Evolutionary conservation across 257 asterid genomes (phyloP).

Genomic region (Ophiorrhiza pumila): DNA sequence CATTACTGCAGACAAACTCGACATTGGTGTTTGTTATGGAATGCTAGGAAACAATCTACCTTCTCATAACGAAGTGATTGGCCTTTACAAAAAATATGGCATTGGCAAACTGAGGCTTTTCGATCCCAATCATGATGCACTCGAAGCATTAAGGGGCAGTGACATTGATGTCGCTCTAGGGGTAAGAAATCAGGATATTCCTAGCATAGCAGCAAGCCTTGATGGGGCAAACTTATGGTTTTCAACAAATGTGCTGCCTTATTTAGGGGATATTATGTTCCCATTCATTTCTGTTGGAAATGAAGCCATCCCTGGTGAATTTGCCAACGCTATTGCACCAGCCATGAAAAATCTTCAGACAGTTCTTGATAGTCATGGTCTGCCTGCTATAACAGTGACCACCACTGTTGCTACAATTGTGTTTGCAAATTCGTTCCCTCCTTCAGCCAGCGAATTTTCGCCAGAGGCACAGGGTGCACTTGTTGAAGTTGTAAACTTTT

Average conservation of each 20-base stretch:
- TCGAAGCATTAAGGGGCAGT: too few species aligned
- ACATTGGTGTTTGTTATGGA: slow-evolving; percentile 44
- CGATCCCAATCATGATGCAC: too few species aligned
- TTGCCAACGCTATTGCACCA: background rate
- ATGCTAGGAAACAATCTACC: slow-evolving; percentile 33
- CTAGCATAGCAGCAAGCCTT: slow-evolving; percentile 11
- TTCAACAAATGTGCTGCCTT: slow-evolving; percentile 15
- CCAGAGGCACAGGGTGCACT: slow-evolving; percentile 15
- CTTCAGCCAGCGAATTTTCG: slow-evolving; percentile 14
- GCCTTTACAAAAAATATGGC: slow-evolving; percentile 28
- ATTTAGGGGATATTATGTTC: slow-evolving; percentile 12
- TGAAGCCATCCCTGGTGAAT: slow-evolving; percentile 26
- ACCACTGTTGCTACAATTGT: slow-evolving; percentile 7
- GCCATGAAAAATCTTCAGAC: background rate
- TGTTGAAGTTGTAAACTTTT: slow-evolving; percentile 25
- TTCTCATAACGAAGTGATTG: slow-evolving; percentile 18
- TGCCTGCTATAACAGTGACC: background rate
- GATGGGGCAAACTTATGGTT: slow-evolving; percentile 36
- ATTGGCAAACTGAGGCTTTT: slow-evolving; percentile 27
- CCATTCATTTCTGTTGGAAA: slow-evolving; percentile 37
- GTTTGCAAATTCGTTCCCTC: slow-evolving; percentile 28
- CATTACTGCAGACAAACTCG: background rate
- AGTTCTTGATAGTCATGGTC: background rate
- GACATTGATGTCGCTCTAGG: too few species aligned
- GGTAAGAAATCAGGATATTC: too few species aligned